Base-by-base conservation (phyloP, 305 asterid species). In the Plantago lanceolata region DNA sequence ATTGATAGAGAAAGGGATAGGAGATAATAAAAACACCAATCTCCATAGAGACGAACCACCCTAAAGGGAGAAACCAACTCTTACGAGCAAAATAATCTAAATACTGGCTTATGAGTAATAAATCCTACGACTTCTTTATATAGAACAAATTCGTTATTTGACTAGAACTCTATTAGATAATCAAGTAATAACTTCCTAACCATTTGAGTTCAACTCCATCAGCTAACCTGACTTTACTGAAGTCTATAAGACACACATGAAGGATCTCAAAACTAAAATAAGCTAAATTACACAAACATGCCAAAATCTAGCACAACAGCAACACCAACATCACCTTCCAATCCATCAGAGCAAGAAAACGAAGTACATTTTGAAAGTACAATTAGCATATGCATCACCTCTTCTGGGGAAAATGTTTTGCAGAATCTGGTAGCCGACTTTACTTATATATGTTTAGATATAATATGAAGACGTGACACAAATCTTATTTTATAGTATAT, bases 1-100 rank as follows among this genome's bases (percentile, higher is more conserved):
- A 65, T 68, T 56, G 71, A 57, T 61, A 69, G 48, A 5, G 33
- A 28, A n/a, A n/a, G n/a, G n/a, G n/a, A n/a, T n/a, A n/a, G n/a
- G n/a, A n/a, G n/a, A n/a, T n/a, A n/a, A 24, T 24, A 24, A 24
- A 24, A 24, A 24, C 28, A 24, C 28, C 28, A 24, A 24, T 24
- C 28, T 24, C 28, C 28, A 3, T 24, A 24, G 28, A 24, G 28
- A 24, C 28, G 2, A 24, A 24, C 28, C 28, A 1, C 3, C 28
- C 28, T 24, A 24, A 3, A 24, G 28, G 28, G 28, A 1, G 28
- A 24, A 24, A 24, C 28, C 28, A 24, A 24, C 28, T 24, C 28
- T 24, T 24, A 24, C 28, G 28, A 24, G 28, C 28, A 24, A 24
- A 24, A 24, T 24, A 24, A 24, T 1, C 28, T 24, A 24, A 24